These are phyloP conservation scores for Hymenotorrendiella dingleyae DNA, from an alignment of 2,329 filamentous ascomycete species.

Conservation along the genomic window DNA sequence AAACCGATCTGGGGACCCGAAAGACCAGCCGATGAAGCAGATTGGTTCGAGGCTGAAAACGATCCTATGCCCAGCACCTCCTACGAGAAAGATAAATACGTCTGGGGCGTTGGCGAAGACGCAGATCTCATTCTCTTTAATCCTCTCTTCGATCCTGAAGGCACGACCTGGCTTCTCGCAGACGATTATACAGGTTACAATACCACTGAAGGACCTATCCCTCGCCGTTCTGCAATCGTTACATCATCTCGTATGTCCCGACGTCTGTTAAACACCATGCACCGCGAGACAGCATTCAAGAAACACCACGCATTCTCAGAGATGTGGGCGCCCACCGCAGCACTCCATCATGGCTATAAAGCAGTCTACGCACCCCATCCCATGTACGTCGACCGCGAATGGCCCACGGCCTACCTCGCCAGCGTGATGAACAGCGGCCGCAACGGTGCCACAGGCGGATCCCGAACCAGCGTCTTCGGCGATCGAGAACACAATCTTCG, in stretches of 20 bases:
- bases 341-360: conserved; percentile 88
- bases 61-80: conserved; percentile 66
- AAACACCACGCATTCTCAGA: conserved; percentile 91
- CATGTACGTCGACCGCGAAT: conserved; percentile 78
- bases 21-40: conserved; percentile 58
- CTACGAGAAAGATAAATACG: conserved; percentile 73
- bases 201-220: conserved; percentile 53
- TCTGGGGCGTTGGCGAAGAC: conserved; percentile 85
- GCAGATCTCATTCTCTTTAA: conserved; percentile 90
- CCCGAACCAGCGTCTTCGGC: conserved; percentile 67
- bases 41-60: conserved; percentile 68
- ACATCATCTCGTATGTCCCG: conserved; percentile 79
- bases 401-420: conserved; percentile 75
- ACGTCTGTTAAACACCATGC: conserved; percentile 78
- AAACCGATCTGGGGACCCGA: conserved; percentile 80
- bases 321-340: conserved; percentile 89
- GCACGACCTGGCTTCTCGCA: conserved; percentile 75
- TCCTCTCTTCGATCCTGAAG: conserved; percentile 83
- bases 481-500: conserved; percentile 85
- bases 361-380: conserved; percentile 88
- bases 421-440: conserved; percentile 73
- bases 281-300: conserved; percentile 76
- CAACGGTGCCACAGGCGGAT: conserved; percentile 69
- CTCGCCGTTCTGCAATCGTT: conserved; percentile 81
- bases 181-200: conserved; percentile 86